Evolutionary conservation across 2,329 filamentous ascomycete species (phyloP).

Genomic region (Penicillium sp.): DNA sequence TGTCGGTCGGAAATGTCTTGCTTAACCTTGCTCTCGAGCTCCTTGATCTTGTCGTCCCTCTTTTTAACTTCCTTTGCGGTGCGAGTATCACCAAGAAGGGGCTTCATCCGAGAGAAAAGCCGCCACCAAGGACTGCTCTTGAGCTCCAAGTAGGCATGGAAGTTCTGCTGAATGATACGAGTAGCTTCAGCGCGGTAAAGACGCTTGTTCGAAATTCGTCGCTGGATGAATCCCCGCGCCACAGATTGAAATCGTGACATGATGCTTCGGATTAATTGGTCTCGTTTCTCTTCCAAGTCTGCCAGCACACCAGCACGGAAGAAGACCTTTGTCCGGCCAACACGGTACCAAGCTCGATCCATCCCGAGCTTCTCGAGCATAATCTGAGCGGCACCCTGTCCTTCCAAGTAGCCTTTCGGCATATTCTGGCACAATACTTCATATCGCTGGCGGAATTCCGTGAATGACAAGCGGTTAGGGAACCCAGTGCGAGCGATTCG

Average conservation of each 20-base stretch:
- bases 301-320: slow-evolving; percentile 94
- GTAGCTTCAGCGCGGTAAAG: slow-evolving; percentile 93
- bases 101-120: slow-evolving; percentile 89
- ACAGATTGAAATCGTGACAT: slow-evolving; percentile 90
- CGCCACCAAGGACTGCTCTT: slow-evolving; percentile 97
- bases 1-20: slow-evolving; percentile 68
- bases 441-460: slow-evolving; percentile 91
- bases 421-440: slow-evolving; percentile 86
- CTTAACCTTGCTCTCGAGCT: slow-evolving; percentile 76
- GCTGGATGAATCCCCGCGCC: slow-evolving; percentile 81
- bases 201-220: slow-evolving; percentile 83
- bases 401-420: slow-evolving; percentile 85
- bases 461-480: slow-evolving; percentile 84
- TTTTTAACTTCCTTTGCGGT: slow-evolving; percentile 92
- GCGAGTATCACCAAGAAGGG: slow-evolving; percentile 82
- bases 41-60: slow-evolving; percentile 85
- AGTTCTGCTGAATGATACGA: slow-evolving; percentile 88
- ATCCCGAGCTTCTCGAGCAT: slow-evolving; percentile 87
- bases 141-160: slow-evolving; percentile 83
- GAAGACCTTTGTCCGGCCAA: slow-evolving; percentile 95
- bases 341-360: slow-evolving; percentile 79
- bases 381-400: slow-evolving; percentile 73
- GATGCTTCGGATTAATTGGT: slow-evolving; percentile 86
- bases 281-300: slow-evolving; percentile 91
- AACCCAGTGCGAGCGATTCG: slow-evolving; percentile 95